These are phyloP conservation scores for Diplodia seriata DNA, from an alignment of 2,329 filamentous ascomycete species.

Conservation along the genomic window DNA sequence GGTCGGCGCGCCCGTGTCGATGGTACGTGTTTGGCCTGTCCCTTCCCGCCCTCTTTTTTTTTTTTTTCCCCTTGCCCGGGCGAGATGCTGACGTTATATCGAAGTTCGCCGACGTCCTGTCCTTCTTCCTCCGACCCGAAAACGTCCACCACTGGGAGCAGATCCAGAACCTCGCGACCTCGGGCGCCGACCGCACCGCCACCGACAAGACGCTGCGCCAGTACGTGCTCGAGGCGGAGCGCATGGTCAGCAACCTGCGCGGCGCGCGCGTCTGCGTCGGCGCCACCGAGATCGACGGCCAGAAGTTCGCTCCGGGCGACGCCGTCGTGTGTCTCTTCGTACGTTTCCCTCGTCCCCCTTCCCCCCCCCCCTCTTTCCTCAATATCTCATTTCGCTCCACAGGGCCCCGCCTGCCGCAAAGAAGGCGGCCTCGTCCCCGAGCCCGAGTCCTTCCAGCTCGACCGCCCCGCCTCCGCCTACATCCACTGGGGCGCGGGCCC, in stretches of 20 bases:
- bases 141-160: conserved; percentile 28
- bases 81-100: background rate
- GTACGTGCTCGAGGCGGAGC: conserved; percentile 34
- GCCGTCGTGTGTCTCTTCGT: conserved; percentile 47
- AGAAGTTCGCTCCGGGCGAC: conserved; percentile 51
- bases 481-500: conserved; percentile 56
- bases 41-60: no score
- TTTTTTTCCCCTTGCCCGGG: background rate
- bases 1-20: conserved; percentile 23
- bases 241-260: conserved; percentile 30
- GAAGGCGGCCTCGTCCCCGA: conserved; percentile 50
- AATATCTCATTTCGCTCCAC: no score
- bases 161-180: conserved; percentile 19
- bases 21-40: conserved; percentile 17
- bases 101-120: conserved; percentile 28
- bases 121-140: conserved; percentile 17
- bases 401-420: conserved; percentile 47
- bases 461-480: conserved; percentile 51
- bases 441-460: conserved; percentile 52
- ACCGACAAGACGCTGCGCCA: conserved; percentile 29
- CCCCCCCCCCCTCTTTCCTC: background rate
- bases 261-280: conserved; percentile 30
- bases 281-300: conserved; percentile 45
- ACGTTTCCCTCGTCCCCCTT: background rate
- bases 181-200: background rate